These are phyloP conservation scores for Pezicula neosporulosa DNA, from an alignment of 2,329 filamentous ascomycete genomes.

Conservation along the genomic window DNA sequence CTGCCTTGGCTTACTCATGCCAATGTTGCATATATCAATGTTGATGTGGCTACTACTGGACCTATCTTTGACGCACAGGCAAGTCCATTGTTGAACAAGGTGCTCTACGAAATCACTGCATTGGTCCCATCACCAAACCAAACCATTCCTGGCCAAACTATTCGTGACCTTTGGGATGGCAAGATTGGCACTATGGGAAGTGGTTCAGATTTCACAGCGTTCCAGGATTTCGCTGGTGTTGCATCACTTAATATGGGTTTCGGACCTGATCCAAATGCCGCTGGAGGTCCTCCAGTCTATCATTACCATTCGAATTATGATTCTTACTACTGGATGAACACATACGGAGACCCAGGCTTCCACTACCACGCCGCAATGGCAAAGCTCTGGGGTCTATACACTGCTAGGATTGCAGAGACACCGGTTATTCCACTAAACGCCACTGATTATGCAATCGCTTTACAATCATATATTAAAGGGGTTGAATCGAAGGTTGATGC, in stretches of 20 bases:
- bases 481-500: constrained; percentile 25
- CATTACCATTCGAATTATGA: constrained; percentile 87
- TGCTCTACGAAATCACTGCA: constrained; percentile 52
- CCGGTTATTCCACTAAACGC: constrained; percentile 50
- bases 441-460: constrained; percentile 36
- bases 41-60: constrained; percentile 69
- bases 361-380: constrained; percentile 57
- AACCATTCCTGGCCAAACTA: constrained; percentile 32
- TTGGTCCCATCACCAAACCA: constrained; percentile 41
- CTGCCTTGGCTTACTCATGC: constrained; percentile 70
- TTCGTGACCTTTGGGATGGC: constrained; percentile 46
- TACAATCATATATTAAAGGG: constrained; percentile 25
- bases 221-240: constrained; percentile 53
- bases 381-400: constrained; percentile 48
- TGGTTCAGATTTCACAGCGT: constrained; percentile 66
- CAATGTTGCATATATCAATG: constrained; percentile 73
- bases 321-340: constrained; percentile 80
- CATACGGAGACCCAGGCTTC: constrained; percentile 65
- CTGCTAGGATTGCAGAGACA: constrained; percentile 44
- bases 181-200: constrained; percentile 56
- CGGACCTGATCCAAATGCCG: constrained; percentile 25
- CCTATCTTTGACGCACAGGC: constrained; percentile 49
- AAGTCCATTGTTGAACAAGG: constrained; percentile 61
- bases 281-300: constrained; percentile 47
- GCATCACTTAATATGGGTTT: constrained; percentile 57